Evolutionary conservation across 1,139 yeast species (phyloP), one percentile per base, ranked within the genome.

Genomic region (Diutina catenulata): DNA sequence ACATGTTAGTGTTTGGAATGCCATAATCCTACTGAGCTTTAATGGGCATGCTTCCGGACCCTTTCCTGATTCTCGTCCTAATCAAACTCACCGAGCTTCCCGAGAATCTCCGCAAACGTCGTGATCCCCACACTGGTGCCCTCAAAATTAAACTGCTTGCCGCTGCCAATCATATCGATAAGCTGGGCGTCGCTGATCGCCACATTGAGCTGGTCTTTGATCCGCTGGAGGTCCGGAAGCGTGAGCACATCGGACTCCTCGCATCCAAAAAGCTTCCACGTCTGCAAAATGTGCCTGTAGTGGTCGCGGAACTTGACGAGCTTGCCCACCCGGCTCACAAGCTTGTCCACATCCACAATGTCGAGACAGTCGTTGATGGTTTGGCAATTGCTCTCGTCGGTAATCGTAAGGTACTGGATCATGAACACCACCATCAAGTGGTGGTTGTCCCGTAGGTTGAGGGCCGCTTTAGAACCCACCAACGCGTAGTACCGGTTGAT

Each of bases 341-440:
- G n/a, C 11, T 31, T 31, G 14, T 31, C 35, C 3, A 31, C 21
- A 14, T 31, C 35, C 4, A 31, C 35, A 13, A 31, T 31, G 21
- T 31, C 35, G 10, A 31, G 25, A 21, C 35, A 31, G 13, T 31
- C 24, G 5, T 31, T 24, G 7, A 31, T 31, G 10, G 21, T 14
- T 20, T 20, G 26, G n/a, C n/a, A n/a, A n/a, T n/a, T n/a, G n/a
- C n/a, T n/a, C 4, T 24, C 25, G 20, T 31, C 35, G 9, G 35
- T 31, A 19, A 31, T 14, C 18, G 35, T 31, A 7, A 31, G 10
- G n/a, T 31, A 9, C 23, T 31, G 35, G 4, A 31, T 25, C 25
- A 20, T 31, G 14, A 31, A 31, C 25, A 31, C 35, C 18, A 31
- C 35, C 24, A 31, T 31, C 25, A 31, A 31, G 14, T 31, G 35